phyloP scores from a whole-genome alignment of 345 rosid species.

The Physaria fendleri region DNA sequence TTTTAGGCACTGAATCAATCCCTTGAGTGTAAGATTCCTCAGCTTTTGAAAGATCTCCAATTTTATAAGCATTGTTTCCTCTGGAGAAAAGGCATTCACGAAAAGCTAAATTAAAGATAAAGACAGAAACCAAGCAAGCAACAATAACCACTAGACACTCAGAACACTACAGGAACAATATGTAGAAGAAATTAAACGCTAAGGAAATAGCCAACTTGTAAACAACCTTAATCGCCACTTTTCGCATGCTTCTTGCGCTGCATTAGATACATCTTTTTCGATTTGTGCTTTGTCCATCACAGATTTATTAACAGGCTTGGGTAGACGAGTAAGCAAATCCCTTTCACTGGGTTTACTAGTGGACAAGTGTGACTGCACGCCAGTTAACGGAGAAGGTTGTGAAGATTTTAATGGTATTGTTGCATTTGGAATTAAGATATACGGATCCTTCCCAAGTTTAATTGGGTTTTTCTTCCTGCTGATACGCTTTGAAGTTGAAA shows the following conservation, averaged over 20 bases:
- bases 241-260: constrained; percentile 87
- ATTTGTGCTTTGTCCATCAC: constrained; percentile 38
- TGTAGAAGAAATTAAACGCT: not conserved
- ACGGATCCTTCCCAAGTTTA: constrained; percentile 39
- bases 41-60: constrained; percentile 67
- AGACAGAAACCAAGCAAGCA: not conserved
- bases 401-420: constrained; percentile 37
- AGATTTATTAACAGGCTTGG: constrained; percentile 31
- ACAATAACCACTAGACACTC: constrained; percentile 2
- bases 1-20: constrained; percentile 52
- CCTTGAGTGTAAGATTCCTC: constrained; percentile 85
- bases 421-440: constrained; percentile 29
- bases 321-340: constrained; percentile 30
- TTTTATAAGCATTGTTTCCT: constrained; percentile 88
- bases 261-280: constrained; percentile 39
- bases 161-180: not conserved
- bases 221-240: constrained; percentile 92
- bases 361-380: constrained; percentile 37
- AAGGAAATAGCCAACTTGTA: constrained; percentile 1
- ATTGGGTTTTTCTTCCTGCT: constrained; percentile 42
- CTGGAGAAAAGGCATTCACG: constrained; percentile 37
- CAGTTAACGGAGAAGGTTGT: constrained; percentile 40
- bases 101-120: constrained; percentile 10
- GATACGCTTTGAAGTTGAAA: constrained; percentile 37
- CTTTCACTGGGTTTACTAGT: constrained; percentile 35